Percentiles rank a stretch among this genome's conserved stretches.
Conservation (phyloP, 2,329 filamentous ascomycete species). For the Trichoderma koningiopsis region DNA sequence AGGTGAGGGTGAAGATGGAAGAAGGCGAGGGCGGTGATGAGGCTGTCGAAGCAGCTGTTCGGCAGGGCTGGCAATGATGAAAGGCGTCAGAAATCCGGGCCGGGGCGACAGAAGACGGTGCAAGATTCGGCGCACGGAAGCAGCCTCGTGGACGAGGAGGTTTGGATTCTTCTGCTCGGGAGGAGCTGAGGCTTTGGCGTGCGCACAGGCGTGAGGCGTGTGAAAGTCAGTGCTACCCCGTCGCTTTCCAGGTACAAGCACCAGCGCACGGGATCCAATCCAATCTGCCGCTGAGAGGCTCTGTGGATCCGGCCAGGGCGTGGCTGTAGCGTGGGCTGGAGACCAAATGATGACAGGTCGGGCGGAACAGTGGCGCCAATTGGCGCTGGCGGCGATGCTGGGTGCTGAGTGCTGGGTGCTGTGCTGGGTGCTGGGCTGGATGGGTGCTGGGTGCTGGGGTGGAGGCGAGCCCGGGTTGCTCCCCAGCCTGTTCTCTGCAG, state of each 20-base stretch:
- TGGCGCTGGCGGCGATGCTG: slow-evolving; percentile 26
- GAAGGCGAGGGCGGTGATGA: background rate
- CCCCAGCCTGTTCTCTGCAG: slow-evolving; percentile 1
- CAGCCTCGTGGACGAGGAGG: slow-evolving; percentile 26
- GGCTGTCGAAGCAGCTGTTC: background rate
- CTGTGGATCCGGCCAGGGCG: slow-evolving; percentile 23
- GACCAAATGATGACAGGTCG: slow-evolving; percentile 28
- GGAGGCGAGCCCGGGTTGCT: background rate
- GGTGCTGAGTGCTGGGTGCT: background rate
- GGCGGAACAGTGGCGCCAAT: slow-evolving; percentile 28
- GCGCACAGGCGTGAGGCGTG: slow-evolving; percentile 16
- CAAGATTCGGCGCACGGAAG: slow-evolving; percentile 24
- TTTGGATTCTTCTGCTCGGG: slow-evolving; percentile 12
- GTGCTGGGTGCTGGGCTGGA: too few relatives aligned
- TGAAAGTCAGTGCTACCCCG: slow-evolving; percentile 23
- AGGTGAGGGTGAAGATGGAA: background rate
- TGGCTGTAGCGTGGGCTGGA: slow-evolving; percentile 23
- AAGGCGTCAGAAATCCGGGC: slow-evolving; percentile 19
- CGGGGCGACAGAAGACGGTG: slow-evolving; percentile 17
- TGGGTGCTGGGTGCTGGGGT: background rate
- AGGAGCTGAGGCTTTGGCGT: slow-evolving; percentile 23
- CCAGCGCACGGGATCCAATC: slow-evolving; percentile 3
- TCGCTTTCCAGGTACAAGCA: slow-evolving; percentile 18
- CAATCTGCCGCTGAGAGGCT: background rate
- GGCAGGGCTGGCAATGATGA: slow-evolving; percentile 21